Conservation (phyloP, 1,284 basidiomycete species). For the Anthracocystis setariae region DNA sequence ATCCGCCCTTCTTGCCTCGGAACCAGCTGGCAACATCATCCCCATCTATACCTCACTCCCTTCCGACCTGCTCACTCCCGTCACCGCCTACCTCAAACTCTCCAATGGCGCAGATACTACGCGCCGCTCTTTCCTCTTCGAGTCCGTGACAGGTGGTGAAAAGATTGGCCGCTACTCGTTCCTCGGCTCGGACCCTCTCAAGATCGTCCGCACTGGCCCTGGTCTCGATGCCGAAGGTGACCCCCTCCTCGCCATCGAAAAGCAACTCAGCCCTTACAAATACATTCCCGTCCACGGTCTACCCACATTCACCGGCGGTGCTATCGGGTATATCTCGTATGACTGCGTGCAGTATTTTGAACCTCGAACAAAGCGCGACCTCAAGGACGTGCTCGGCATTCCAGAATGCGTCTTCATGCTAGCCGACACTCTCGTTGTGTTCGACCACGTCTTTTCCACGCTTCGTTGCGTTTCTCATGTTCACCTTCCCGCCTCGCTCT, state of each 20-base stretch:
- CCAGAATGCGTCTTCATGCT: slow-evolving; percentile 98
- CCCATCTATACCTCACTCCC: slow-evolving; percentile 92
- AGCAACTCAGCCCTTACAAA: slow-evolving; percentile 84
- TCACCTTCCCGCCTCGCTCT: slow-evolving; percentile 75
- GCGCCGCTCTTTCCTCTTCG: slow-evolving; percentile 62
- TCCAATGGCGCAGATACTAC: slow-evolving; percentile 82
- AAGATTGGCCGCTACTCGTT: slow-evolving; percentile 93
- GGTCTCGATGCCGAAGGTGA: slow-evolving; percentile 85
- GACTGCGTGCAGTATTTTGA: slow-evolving; percentile 98
- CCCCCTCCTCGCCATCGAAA: slow-evolving; percentile 84
- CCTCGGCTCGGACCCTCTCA: slow-evolving; percentile 93
- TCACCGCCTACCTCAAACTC: slow-evolving; percentile 93
- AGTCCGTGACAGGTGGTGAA: slow-evolving; percentile 84
- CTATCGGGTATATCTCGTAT: slow-evolving; percentile 96
- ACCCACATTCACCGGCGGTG: slow-evolving; percentile 95
- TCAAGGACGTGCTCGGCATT: slow-evolving; percentile 80
- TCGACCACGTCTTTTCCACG: slow-evolving; percentile 95
- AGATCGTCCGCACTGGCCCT: slow-evolving; percentile 88
- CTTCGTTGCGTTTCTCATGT: slow-evolving; percentile 95
- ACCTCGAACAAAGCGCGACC: slow-evolving; percentile 71
- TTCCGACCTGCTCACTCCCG: slow-evolving; percentile 95
- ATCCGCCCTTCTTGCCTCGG: slow-evolving; percentile 45
- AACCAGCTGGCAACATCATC: slow-evolving; percentile 79
- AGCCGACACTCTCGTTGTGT: slow-evolving; percentile 90
- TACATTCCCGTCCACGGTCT: slow-evolving; percentile 91